Base-by-base conservation (phyloP, 2,329 filamentous ascomycete genomes). In the Cladobotryum mycophilum region DNA sequence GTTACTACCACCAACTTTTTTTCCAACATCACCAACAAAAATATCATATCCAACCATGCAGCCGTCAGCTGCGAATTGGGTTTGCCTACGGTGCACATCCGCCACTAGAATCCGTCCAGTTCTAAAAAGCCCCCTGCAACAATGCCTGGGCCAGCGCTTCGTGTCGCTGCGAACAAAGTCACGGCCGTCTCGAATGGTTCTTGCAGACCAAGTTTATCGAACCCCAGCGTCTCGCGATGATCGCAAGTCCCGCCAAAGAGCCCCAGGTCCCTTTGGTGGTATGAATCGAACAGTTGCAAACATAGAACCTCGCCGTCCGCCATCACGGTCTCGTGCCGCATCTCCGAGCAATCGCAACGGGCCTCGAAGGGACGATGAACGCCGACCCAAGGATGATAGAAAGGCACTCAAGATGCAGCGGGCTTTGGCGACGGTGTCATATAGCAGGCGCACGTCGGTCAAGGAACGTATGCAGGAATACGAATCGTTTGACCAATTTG, bases 321-420 rank as follows among this genome's bases (percentile, higher is more conserved):
- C 58, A 18, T 38, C 52, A 30, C 53, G 60, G 18, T 49, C 56
- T 25, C 56, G 53, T 15, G 48, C 50, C 15, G 18, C 43, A 40
- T 20, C 56, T 17, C 44, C 51, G 13, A 58, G 48, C 34, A 60
- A 61, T 53, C 55, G 52, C 50, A 62, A 55, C 58, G 55, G 56
- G 38, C 56, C 60, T 47, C 53, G 61, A 34, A 65, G 65, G 47
- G 61, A 67, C 54, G 55, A 62, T 51, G 61, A 70, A 58, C 70
- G 65, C 72, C 59, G 58, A 46, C 55, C 56, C 37, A 58, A 52
- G 42, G 66, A 69, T 56, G 63, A 69, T 67, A 74, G 64, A 68
- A 91, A 95, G 65, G 91, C 92, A 4, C 75, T 97, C 67, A 96
- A 95, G 72, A 97, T 97, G 92, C 92, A 96, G 66, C 82, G 84